Evolutionary conservation across 768 basidiomycete species (phyloP).

Genomic region (Suillus lakei): DNA sequence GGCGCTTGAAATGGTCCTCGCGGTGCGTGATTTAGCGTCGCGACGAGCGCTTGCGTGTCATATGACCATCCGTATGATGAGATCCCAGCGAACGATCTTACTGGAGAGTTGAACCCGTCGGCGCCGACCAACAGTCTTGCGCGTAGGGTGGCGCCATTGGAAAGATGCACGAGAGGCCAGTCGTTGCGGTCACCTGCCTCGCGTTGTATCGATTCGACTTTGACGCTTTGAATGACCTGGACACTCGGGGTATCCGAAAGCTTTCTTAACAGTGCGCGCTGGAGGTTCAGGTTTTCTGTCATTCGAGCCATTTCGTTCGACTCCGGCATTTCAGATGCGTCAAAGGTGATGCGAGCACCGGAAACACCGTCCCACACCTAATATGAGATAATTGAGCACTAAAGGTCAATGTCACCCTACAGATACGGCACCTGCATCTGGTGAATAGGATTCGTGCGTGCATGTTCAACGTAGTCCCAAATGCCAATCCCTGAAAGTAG

Average conservation of each 20-base stretch:
- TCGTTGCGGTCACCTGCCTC: conserved; percentile 49
- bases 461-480: conserved; percentile 77
- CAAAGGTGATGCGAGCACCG: conserved; percentile 77
- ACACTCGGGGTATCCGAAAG: conserved; percentile 58
- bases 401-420: neutral
- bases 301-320: conserved; percentile 73
- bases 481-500: conserved; percentile 68
- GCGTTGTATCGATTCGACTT: conserved; percentile 70
- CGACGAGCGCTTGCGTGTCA: conserved; percentile 87
- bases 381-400: conserved; percentile 3
- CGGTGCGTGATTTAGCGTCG: conserved; percentile 79
- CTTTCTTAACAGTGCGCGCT: conserved; percentile 76
- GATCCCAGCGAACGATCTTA: conserved; percentile 84
- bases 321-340: conserved; percentile 49
- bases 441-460: conserved; percentile 73
- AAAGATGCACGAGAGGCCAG: conserved; percentile 84
- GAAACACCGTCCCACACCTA: conserved; percentile 95
- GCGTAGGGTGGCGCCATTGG: conserved; percentile 65
- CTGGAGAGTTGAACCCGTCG: conserved; percentile 94
- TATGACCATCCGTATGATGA: conserved; percentile 92
- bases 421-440: conserved; percentile 75
- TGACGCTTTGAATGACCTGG: conserved; percentile 70
- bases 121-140: conserved; percentile 88
- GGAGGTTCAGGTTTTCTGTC: conserved; percentile 93
- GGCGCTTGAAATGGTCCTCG: conserved; percentile 62